Percentiles rank a stretch among this genome's conserved stretches.
Evolutionary conservation across 805 yeast genomes (phyloP).

Genomic region (Ogataea pini): DNA sequence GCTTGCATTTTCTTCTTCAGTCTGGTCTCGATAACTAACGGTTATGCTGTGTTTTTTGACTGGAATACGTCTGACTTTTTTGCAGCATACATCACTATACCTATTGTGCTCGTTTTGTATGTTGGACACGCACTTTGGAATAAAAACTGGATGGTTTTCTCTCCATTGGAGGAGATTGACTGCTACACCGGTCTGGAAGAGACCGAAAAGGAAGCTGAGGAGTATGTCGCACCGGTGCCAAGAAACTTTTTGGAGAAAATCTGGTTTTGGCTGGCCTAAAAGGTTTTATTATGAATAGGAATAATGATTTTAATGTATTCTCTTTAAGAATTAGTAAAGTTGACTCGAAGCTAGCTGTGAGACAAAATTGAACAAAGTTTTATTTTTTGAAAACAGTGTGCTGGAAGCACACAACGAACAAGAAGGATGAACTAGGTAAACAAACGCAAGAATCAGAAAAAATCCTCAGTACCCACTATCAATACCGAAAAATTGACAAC

Average conservation of each 20-base stretch:
- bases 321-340: background rate
- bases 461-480: background rate
- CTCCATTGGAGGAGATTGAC: conserved; percentile 60
- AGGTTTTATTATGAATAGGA: background rate
- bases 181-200: conserved; percentile 59
- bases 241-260: conserved; percentile 43
- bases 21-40: conserved; percentile 66
- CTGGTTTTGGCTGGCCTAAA: conserved; percentile 44
- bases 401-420: background rate
- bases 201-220: conserved; percentile 54
- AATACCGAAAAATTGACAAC: conserved; percentile 16
- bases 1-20: conserved; percentile 47
- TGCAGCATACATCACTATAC: conserved; percentile 72
- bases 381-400: too few relatives aligned
- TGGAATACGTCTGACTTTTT: conserved; percentile 60
- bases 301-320: background rate
- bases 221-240: conserved; percentile 40
- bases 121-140: conserved; percentile 57
- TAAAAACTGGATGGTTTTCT: conserved; percentile 45
- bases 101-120: conserved; percentile 53
- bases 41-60: conserved; percentile 63
- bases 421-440: background rate
- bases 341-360: too few relatives aligned
- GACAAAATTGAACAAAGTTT: too few relatives aligned
- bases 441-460: background rate